Evolutionary conservation across 1,284 basidiomycete genomes (phyloP).

Genomic region (Ganoderma multipileum): DNA sequence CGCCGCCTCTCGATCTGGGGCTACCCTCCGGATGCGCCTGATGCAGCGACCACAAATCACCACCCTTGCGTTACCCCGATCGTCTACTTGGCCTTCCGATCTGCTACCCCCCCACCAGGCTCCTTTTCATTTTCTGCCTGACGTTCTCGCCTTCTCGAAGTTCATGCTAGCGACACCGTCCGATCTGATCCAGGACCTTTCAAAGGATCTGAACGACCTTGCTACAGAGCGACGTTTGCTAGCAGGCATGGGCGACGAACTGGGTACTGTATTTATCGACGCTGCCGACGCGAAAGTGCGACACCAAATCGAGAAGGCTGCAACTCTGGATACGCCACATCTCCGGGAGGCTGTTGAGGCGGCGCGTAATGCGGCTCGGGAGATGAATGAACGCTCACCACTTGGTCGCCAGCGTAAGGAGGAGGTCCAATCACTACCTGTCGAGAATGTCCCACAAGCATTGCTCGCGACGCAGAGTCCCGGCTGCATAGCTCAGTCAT

Average conservation of each 20-base stretch:
- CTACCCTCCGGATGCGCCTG: constrained; percentile 83
- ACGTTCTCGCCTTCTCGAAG: constrained; percentile 88
- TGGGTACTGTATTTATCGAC: constrained; percentile 83
- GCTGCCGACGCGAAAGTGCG: constrained; percentile 79
- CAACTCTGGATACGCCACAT: constrained; percentile 70
- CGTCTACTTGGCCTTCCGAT: constrained; percentile 92
- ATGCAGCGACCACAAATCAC: constrained; percentile 95
- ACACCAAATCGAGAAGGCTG: constrained; percentile 80
- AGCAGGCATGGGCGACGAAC: constrained; percentile 71
- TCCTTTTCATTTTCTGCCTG: constrained; percentile 95
- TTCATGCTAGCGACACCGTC: constrained; percentile 96
- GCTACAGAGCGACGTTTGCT: constrained; percentile 71
- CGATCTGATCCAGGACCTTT: constrained; percentile 79
- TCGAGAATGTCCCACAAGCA: constrained; percentile 55
- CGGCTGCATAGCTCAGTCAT: constrained; percentile 37
- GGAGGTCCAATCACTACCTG: constrained; percentile 33
- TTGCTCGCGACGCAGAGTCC: constrained; percentile 52
- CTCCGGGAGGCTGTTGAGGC: constrained; percentile 66
- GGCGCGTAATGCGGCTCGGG: constrained; percentile 64
- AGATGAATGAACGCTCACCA: constrained; percentile 50
- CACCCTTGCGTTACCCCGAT: constrained; percentile 93
- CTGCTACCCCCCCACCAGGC: constrained; percentile 90
- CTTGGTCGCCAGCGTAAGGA: constrained; percentile 49
- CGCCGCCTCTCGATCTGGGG: constrained; percentile 54
- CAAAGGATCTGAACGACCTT: constrained; percentile 79